These are phyloP conservation scores for Rhodomyrtus tomentosa DNA, from an alignment of 345 rosid genomes.

Conservation along the genomic window DNA sequence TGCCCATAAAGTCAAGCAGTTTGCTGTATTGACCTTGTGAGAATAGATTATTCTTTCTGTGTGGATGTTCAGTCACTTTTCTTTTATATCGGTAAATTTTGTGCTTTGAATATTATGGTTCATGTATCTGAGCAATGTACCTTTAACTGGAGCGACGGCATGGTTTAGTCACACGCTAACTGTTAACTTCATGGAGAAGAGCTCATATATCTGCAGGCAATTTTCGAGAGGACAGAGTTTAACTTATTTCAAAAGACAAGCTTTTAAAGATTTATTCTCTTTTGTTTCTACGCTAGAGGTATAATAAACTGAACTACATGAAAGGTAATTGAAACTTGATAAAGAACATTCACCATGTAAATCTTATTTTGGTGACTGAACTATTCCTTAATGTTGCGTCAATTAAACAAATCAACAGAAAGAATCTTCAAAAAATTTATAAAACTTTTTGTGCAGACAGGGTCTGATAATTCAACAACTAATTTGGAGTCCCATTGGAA, in stretches of 20 bases:
- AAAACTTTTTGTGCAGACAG: not conserved
- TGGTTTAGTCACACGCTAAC: not conserved
- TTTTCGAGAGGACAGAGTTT: not conserved
- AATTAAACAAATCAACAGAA: not conserved
- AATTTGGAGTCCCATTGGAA: not conserved
- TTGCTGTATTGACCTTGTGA: not conserved
- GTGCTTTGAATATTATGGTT: not conserved
- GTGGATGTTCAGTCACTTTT: not conserved
- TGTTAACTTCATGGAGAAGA: not conserved
- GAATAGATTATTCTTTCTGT: not conserved
- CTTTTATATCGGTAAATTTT: not conserved
- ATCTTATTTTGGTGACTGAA: not conserved
- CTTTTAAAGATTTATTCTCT: not conserved
- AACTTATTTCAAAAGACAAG: not conserved
- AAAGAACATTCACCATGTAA: not conserved
- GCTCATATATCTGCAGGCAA: not conserved
- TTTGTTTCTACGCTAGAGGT: not conserved
- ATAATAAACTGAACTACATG: not conserved
- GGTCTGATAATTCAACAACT: not conserved
- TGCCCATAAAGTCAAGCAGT: not conserved
- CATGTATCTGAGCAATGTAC: not conserved
- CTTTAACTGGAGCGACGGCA: not conserved
- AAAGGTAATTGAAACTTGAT: not conserved
- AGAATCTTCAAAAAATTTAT: not conserved
- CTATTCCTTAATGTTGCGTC: not conserved